phyloP scores from a whole-genome alignment of 116 monocot species.

The Papilionanthe hybrid region DNA sequence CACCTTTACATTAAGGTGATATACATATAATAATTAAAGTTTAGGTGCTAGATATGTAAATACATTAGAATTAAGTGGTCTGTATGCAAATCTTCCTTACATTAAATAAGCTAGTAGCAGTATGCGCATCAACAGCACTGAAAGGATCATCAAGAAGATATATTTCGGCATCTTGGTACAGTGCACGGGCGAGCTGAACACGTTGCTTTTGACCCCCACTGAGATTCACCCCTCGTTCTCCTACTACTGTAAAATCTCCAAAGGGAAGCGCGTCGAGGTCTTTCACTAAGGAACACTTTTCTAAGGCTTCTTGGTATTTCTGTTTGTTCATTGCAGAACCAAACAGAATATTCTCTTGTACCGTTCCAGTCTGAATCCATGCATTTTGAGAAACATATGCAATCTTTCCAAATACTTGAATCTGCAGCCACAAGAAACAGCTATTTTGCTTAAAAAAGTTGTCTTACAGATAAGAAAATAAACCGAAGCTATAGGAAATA shows the following conservation, averaged over 20 bases:
- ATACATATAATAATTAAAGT: too few relatives aligned
- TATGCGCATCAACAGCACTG: slow-evolving; percentile 92
- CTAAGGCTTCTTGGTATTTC: slow-evolving; percentile 65
- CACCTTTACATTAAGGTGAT: too few relatives aligned
- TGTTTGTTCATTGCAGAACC: slow-evolving; percentile 65
- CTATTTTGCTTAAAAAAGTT: not conserved
- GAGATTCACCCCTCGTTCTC: slow-evolving; percentile 89
- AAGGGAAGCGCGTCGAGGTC: slow-evolving; percentile 69
- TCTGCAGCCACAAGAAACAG: slow-evolving; percentile 34
- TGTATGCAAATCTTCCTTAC: slow-evolving; percentile 16
- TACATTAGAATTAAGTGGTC: too few relatives aligned
- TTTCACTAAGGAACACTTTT: slow-evolving; percentile 69
- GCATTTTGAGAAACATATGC: slow-evolving; percentile 92
- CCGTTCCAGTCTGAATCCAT: slow-evolving; percentile 85
- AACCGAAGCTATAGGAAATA: not conserved
- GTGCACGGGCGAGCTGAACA: slow-evolving; percentile 84
- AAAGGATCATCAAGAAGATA: slow-evolving; percentile 93
- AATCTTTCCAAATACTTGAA: slow-evolving; percentile 65
- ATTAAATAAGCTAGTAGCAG: slow-evolving; percentile 77
- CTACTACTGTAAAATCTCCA: slow-evolving; percentile 83
- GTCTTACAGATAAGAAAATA: not conserved
- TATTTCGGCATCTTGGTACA: slow-evolving; percentile 82
- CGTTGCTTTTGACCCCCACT: slow-evolving; percentile 96
- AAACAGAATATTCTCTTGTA: slow-evolving; percentile 82
- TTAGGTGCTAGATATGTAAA: too few relatives aligned